Percentiles rank a stretch among this genome's conserved stretches.
These are phyloP conservation scores for Termitomyces sp. DNA, from an alignment of 768 basidiomycete genomes.

Conservation along the genomic window DNA sequence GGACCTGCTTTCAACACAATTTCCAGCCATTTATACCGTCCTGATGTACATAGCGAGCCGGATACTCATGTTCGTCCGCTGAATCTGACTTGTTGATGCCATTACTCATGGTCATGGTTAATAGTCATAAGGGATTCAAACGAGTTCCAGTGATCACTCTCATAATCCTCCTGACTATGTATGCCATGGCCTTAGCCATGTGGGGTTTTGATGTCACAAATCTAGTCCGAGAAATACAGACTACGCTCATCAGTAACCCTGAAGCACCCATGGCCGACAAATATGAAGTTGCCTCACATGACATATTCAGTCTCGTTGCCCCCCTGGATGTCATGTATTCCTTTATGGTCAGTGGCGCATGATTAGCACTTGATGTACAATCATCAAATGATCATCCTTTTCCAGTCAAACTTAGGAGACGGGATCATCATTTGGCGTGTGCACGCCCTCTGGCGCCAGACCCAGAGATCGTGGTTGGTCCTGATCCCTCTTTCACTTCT, in stretches of 20 bases:
- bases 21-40: constrained; percentile 5
- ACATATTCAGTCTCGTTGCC: background rate
- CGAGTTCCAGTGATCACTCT: constrained; percentile 4
- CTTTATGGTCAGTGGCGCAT: constrained; percentile 1
- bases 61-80: background rate
- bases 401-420: constrained; percentile 5
- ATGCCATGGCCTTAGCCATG: constrained; percentile 7
- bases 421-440: constrained; percentile 10
- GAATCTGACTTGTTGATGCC: background rate
- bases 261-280: constrained; percentile 1
- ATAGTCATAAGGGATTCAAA: constrained; percentile 6
- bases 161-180: constrained; percentile 6
- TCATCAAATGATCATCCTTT: background rate
- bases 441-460: constrained; percentile 3
- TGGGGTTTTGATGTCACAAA: constrained; percentile 8
- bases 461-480: background rate
- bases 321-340: constrained; percentile 2
- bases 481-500: constrained; percentile 1
- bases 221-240: constrained; percentile 2
- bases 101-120: background rate
- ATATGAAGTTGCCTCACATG: constrained; percentile 1
- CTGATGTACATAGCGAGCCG: constrained; percentile 3
- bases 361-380: background rate
- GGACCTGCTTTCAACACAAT: background rate
- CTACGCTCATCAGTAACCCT: constrained; percentile 4